Percentiles rank a stretch among this genome's conserved stretches.
These are phyloP conservation scores for Lactuca saligna DNA, from an alignment of 129 eudicot species.

Conservation along the genomic window DNA sequence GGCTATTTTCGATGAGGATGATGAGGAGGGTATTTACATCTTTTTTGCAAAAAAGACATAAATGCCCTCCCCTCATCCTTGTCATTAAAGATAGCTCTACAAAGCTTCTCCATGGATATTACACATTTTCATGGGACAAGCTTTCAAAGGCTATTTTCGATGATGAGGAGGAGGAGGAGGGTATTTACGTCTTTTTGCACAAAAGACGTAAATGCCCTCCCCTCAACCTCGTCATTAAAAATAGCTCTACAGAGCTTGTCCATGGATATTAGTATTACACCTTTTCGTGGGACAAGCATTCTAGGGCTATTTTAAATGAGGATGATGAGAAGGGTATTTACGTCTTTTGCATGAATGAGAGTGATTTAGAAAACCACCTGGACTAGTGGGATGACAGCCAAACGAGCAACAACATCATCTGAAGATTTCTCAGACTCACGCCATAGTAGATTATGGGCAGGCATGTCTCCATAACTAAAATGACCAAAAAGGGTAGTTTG, in stretches of 20 bases:
- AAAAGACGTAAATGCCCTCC: neutral
- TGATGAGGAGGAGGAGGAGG: too few relatives aligned
- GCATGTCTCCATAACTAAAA: constrained; percentile 93
- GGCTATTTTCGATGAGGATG: too few relatives aligned
- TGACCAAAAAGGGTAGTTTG: neutral
- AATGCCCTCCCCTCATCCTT: neutral
- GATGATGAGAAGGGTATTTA: too few relatives aligned
- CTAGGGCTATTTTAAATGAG: too few relatives aligned
- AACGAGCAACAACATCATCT: constrained; percentile 83
- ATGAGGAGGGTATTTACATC: too few relatives aligned
- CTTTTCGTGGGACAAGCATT: too few relatives aligned
- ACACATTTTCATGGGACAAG: too few relatives aligned
- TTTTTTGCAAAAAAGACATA: neutral
- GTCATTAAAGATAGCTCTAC: neutral
- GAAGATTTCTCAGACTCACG: constrained; percentile 88
- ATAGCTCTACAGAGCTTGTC: neutral
- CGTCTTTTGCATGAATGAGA: too few relatives aligned
- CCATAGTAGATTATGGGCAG: constrained; percentile 96
- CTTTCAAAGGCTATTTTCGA: too few relatives aligned
- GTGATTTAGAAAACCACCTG: constrained; percentile 51
- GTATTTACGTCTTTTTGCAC: too few relatives aligned
- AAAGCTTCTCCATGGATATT: neutral
- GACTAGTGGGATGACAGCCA: constrained; percentile 91
- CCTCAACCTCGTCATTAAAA: neutral
- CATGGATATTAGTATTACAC: too few relatives aligned